phyloP scores from a whole-genome alignment of 2,329 filamentous ascomycete species.

The Ceratocystis huliohia region DNA sequence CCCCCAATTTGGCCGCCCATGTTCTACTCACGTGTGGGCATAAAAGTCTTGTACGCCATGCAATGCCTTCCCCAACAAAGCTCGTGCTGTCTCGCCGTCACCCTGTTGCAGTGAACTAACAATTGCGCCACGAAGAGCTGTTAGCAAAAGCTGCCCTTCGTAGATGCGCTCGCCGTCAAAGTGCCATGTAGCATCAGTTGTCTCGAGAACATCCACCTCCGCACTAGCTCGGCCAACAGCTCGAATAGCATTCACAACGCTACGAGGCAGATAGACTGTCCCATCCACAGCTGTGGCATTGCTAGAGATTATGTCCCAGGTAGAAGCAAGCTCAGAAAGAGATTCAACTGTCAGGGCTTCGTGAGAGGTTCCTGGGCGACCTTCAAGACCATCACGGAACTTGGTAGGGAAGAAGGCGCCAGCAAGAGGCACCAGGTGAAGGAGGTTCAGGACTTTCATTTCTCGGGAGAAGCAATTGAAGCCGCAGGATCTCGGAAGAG shows the following conservation, averaged over 20 bases:
- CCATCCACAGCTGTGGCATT: background rate
- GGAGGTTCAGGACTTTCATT: slow-evolving; percentile 14
- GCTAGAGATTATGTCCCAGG: slow-evolving; percentile 11
- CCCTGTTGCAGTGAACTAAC: slow-evolving; percentile 14
- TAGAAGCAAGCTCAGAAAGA: slow-evolving; percentile 11
- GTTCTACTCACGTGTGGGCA: slow-evolving; percentile 20
- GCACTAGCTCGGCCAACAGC: slow-evolving; percentile 18
- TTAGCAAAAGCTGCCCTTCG: slow-evolving; percentile 16
- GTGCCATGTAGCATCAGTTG: slow-evolving; percentile 16
- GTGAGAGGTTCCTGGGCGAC: slow-evolving; percentile 21
- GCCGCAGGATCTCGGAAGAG: background rate
- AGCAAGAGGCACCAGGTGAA: slow-evolving; percentile 1
- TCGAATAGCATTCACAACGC: slow-evolving; percentile 18
- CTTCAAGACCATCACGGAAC: slow-evolving; percentile 20
- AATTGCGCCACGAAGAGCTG: slow-evolving; percentile 14
- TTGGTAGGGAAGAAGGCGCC: slow-evolving; percentile 21
- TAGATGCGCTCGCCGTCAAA: slow-evolving; percentile 20
- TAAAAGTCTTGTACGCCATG: slow-evolving; percentile 22
- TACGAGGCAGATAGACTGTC: slow-evolving; percentile 12
- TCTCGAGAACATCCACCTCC: slow-evolving; percentile 16
- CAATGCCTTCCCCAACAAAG: slow-evolving; percentile 20
- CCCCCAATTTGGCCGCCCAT: background rate
- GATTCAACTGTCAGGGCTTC: slow-evolving; percentile 21
- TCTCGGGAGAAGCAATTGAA: background rate
- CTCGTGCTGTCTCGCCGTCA: slow-evolving; percentile 14